Conservation (phyloP, 192 early-diverging fungal genomes). For the Coemansia sp. region DNA sequence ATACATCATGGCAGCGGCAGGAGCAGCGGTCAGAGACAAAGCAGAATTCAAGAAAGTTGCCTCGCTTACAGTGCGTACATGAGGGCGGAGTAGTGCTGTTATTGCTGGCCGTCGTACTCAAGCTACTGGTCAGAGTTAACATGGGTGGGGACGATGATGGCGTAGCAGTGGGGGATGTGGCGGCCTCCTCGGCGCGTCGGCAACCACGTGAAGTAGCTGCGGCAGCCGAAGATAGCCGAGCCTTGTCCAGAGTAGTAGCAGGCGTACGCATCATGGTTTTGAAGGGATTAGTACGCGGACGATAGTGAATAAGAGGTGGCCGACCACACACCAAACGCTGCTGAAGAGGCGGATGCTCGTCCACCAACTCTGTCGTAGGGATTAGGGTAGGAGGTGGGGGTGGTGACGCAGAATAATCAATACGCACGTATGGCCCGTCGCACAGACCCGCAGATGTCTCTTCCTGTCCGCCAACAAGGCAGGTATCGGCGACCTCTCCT, state of each 20-base stretch:
- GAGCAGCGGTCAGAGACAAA: conserved; percentile 34
- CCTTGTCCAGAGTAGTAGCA: not conserved
- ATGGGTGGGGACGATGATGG: not conserved
- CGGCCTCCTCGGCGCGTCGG: not conserved
- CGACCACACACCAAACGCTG: conserved; percentile 11
- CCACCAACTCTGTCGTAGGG: not conserved
- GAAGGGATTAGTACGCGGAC: conserved; percentile 42
- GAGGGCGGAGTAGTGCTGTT: conserved; percentile 1
- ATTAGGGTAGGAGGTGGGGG: not conserved
- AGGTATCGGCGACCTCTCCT: not conserved
- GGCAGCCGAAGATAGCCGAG: not conserved
- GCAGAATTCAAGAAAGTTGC: conserved; percentile 53
- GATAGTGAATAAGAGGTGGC: conserved; percentile 22
- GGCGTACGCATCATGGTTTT: conserved; percentile 28
- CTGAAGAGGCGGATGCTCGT: not conserved
- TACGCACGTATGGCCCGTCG: conserved; percentile 41
- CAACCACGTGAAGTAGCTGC: conserved; percentile 1
- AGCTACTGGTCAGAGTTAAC: conserved; percentile 6
- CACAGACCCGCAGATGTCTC: conserved; percentile 19
- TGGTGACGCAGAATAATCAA: conserved; percentile 16
- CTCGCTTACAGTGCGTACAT: conserved; percentile 44
- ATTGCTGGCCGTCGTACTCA: conserved; percentile 1
- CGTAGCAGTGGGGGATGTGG: not conserved
- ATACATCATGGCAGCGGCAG: conserved; percentile 39
- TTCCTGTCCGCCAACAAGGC: not conserved